phyloP scores from a whole-genome alignment of 176 grass and related monocot species.

The Olyra latifolia region DNA sequence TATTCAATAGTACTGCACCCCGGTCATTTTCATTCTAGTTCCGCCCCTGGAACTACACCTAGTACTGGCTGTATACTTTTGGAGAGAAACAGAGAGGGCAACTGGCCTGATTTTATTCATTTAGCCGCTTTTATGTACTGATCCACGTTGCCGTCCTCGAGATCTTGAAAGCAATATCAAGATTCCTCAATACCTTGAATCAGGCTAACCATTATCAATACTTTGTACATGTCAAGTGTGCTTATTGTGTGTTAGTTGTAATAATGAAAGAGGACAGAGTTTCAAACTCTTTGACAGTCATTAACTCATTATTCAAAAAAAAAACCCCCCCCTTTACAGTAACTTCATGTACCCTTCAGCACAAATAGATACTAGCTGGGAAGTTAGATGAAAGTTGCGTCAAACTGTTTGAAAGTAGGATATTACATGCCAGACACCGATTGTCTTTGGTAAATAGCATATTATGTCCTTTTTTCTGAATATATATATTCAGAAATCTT shows the following conservation, averaged over 20 bases:
- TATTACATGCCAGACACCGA: background rate
- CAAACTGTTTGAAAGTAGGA: background rate
- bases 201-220: background rate
- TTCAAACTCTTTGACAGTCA: background rate
- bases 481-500: background rate
- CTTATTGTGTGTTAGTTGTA: background rate
- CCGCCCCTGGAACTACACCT: background rate
- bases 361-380: background rate
- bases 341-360: background rate
- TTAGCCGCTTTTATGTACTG: background rate
- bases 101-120: background rate
- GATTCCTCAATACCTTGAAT: too few species aligned
- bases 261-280: background rate
- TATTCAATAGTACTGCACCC: too few species aligned
- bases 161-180: too few species aligned
- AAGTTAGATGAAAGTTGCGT: background rate
- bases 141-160: background rate
- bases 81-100: background rate
- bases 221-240: background rate
- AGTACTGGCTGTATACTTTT: background rate
- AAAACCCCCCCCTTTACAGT: too few species aligned
- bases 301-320: too few species aligned
- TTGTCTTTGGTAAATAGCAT: background rate
- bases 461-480: background rate
- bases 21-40: too few species aligned